phyloP scores from a whole-genome alignment of 1,284 basidiomycete species.

The Ceratobasidium sp. region DNA sequence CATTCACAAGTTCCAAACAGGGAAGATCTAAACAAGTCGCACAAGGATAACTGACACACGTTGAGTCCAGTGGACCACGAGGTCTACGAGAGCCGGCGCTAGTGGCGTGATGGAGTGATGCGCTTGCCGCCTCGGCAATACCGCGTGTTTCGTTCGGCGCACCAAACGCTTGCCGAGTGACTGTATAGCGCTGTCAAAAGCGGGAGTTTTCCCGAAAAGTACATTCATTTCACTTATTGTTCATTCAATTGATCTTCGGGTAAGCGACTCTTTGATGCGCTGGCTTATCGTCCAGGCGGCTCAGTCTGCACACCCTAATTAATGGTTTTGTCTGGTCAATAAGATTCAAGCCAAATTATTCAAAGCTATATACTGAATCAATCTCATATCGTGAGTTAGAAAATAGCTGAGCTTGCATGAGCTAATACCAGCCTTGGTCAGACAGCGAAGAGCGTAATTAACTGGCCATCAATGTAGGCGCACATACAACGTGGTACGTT shows the following conservation, averaged over 20 bases:
- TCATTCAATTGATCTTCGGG: not conserved
- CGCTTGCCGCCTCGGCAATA: conserved; percentile 3
- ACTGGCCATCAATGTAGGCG: not conserved
- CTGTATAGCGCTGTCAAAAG: not conserved
- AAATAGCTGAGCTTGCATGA: too few species aligned
- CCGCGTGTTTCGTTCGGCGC: conserved; percentile 16
- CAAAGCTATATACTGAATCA: too few species aligned
- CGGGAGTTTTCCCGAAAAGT: not conserved
- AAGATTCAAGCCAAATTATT: too few species aligned
- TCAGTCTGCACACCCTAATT: too few species aligned
- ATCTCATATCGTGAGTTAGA: too few species aligned
- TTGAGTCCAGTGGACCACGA: not conserved
- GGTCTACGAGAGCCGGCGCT: not conserved
- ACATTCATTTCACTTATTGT: too few species aligned
- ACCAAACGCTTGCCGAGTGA: conserved; percentile 1
- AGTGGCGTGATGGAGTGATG: not conserved
- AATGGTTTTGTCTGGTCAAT: too few species aligned
- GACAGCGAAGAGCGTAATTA: not conserved
- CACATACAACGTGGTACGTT: not conserved
- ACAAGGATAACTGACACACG: not conserved
- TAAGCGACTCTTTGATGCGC: conserved; percentile 7
- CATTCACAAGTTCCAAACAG: not conserved
- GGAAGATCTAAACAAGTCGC: not conserved
- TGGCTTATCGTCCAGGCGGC: not conserved
- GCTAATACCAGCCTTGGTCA: not conserved